These are phyloP conservation scores for Rhizopogon vinicolor DNA, from an alignment of 768 basidiomycete genomes.

Conservation along the genomic window DNA sequence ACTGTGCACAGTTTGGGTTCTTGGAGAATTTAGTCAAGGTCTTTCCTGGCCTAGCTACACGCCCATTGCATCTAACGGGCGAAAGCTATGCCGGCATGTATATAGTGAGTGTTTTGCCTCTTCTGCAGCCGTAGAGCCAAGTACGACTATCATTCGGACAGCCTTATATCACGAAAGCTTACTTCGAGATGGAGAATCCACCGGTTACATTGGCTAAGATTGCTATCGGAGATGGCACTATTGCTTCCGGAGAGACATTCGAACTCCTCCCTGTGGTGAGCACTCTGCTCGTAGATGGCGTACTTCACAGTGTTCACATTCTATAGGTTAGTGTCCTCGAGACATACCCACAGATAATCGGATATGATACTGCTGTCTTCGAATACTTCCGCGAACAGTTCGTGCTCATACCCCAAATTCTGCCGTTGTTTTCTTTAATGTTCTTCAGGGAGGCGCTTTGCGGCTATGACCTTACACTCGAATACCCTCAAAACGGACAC, in stretches of 20 bases:
- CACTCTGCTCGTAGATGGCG: slow-evolving; percentile 1
- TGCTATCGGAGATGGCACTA: slow-evolving; percentile 65
- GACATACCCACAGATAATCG: slow-evolving; percentile 75
- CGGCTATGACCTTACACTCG: slow-evolving; percentile 60
- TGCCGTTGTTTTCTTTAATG: not conserved
- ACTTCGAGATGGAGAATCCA: slow-evolving; percentile 57
- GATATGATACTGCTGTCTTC: slow-evolving; percentile 62
- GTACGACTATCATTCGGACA: slow-evolving; percentile 17
- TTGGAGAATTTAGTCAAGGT: slow-evolving; percentile 67
- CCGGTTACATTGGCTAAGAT: slow-evolving; percentile 67
- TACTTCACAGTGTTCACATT: not conserved
- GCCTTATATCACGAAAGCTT: slow-evolving; percentile 75
- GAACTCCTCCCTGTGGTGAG: slow-evolving; percentile 53
- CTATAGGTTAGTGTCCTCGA: slow-evolving; percentile 51
- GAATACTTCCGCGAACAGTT: slow-evolving; percentile 68
- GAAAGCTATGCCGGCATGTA: slow-evolving; percentile 77
- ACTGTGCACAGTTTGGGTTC: slow-evolving; percentile 56
- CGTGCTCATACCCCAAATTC: slow-evolving; percentile 17
- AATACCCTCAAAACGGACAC: slow-evolving; percentile 57
- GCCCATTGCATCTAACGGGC: slow-evolving; percentile 65
- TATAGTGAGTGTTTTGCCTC: slow-evolving; percentile 39
- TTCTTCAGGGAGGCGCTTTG: slow-evolving; percentile 52
- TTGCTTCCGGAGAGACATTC: slow-evolving; percentile 47
- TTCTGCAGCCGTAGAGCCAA: not conserved
- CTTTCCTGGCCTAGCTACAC: slow-evolving; percentile 61